A percentile compares a stretch with the other conserved stretches of the same genome.
Conservation (phyloP, 352 stramenopile genomes). For the Elongisporangium senticosum region DNA sequence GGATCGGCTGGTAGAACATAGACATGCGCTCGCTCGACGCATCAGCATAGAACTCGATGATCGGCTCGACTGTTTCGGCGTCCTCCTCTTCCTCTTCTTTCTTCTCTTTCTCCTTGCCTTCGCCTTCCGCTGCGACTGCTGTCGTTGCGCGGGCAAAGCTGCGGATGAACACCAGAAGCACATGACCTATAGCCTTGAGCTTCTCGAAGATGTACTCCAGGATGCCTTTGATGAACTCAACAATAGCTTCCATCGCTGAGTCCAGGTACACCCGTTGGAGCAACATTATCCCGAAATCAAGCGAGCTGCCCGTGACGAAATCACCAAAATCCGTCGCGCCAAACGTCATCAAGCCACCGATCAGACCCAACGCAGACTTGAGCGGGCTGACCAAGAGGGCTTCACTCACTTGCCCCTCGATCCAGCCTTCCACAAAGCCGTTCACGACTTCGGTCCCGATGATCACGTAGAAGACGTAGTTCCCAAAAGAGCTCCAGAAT, state of each 20-base stretch:
- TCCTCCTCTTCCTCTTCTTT: constrained; percentile 49
- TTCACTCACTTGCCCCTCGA: constrained; percentile 90
- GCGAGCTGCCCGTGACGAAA: constrained; percentile 93
- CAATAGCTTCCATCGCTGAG: constrained; percentile 76
- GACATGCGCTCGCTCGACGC: constrained; percentile 90
- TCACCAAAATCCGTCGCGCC: constrained; percentile 95
- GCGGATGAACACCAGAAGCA: constrained; percentile 34
- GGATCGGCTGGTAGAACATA: constrained; percentile 92
- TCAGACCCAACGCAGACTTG: constrained; percentile 84
- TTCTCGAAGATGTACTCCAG: constrained; percentile 30
- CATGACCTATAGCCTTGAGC: constrained; percentile 26
- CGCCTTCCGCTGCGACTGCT: constrained; percentile 14
- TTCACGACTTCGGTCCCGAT: constrained; percentile 90
- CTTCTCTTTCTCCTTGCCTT: constrained; percentile 30
- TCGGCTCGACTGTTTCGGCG: constrained; percentile 93
- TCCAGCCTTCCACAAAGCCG: constrained; percentile 78
- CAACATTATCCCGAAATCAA: constrained; percentile 95
- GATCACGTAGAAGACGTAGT: constrained; percentile 96
- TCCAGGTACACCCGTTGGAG: constrained; percentile 90
- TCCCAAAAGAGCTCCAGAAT: constrained; percentile 93
- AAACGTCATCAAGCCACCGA: constrained; percentile 93
- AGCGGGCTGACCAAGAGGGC: constrained; percentile 88
- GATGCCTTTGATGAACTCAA: constrained; percentile 45
- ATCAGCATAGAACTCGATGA: constrained; percentile 92
- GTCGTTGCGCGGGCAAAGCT: constrained; percentile 48